Conservation (phyloP, 495 filamentous ascomycete genomes). For the Glarea lozoyensis region DNA sequence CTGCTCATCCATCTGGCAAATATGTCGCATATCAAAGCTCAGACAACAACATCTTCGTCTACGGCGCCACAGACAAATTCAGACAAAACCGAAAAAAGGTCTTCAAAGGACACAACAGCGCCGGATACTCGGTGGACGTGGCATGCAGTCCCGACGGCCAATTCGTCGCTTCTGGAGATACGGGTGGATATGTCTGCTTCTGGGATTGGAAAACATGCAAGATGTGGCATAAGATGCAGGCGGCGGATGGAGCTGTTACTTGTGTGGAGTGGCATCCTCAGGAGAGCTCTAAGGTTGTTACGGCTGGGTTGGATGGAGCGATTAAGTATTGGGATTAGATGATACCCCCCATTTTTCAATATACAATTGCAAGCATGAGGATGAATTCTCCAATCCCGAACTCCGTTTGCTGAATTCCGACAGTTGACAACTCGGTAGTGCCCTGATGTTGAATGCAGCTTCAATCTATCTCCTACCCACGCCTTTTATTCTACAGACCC, state of each 20-base stretch:
- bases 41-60: constrained; percentile 96
- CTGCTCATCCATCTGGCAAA: constrained; percentile 80
- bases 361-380: too few species aligned
- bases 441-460: too few species aligned
- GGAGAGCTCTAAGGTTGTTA: constrained; percentile 88
- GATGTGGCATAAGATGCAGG: constrained; percentile 92
- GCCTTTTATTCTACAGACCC: too few species aligned
- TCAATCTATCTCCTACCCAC: too few species aligned
- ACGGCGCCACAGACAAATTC: constrained; percentile 88
- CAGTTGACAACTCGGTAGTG: too few species aligned
- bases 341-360: too few species aligned
- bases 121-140: constrained; percentile 87
- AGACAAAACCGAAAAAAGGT: constrained; percentile 94
- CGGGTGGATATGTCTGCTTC: constrained; percentile 81
- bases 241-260: constrained; percentile 68
- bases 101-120: constrained; percentile 91
- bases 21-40: constrained; percentile 85
- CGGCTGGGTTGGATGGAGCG: constrained; percentile 77
- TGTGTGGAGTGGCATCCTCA: constrained; percentile 88
- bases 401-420: too few species aligned
- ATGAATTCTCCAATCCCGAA: too few species aligned
- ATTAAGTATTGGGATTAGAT: constrained; percentile 91
- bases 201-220: constrained; percentile 99
- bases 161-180: constrained; percentile 77
- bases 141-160: constrained; percentile 84